Evolutionary conservation across 2,329 filamentous ascomycete genomes (phyloP), one percentile per base, ranked within the genome.

Genomic region (Xylaria sp.): DNA sequence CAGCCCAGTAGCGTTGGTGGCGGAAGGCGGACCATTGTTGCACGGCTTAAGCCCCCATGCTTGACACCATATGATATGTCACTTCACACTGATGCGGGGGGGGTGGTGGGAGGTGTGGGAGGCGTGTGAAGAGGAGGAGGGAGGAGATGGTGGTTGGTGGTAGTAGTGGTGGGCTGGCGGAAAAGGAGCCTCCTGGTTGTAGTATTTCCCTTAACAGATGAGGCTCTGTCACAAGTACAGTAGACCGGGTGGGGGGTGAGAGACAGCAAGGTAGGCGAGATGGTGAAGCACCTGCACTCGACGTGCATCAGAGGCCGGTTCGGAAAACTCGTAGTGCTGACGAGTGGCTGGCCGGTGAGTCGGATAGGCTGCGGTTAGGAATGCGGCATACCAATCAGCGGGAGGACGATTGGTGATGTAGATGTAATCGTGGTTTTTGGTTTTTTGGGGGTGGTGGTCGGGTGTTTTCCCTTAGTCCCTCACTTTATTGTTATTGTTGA

Each of bases 201-300:
- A 51, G 65, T 56, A 45, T 51, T 25, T 53, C 56, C 47, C 65
- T n/a, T 67, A 68, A 67, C 68, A 71, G 67, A 69, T 72, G 70
- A 69, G 70, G 70, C 70, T 72, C 70, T 72, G 64, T 64, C 43
- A 35, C 38, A 68, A 64, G 70, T 69, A 71, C 60, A 45, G 25
- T 49, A 25, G 21, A 43, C 40, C n/a, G 40, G n/a, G n/a, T n/a
- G n/a, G 21, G 23, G 19, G 33, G 47, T 25, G 47, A 17, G 8
- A 17, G 33, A 51, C 19, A 23, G 40, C 21, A 28, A 25, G 19
- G 47, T 57, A 45, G 47, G 19, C 23, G 43, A 12, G 38, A 31
- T 31, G 28, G 28, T 31, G 19, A 23, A 37, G 31, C 47, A 50
- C 37, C 12, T 49, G 21, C 45, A 19, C 11, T 49, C 37, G 25